Evolutionary conservation across 805 yeast species (phyloP).

Genomic region (Yarrowia sp.): DNA sequence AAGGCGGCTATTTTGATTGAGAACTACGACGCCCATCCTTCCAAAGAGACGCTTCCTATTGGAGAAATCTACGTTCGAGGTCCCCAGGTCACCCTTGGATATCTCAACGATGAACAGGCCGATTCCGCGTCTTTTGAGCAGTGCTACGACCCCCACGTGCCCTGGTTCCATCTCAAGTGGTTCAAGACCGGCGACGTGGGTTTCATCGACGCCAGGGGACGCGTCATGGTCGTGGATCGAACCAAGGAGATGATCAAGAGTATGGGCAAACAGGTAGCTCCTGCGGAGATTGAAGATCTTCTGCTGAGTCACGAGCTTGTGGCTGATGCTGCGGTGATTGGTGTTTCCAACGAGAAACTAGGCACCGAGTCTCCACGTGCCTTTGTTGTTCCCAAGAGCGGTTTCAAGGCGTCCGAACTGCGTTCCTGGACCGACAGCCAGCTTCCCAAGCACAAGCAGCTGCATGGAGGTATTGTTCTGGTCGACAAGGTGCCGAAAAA

Average conservation of each 20-base stretch:
- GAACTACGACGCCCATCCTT: background rate
- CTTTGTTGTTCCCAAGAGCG: constrained; percentile 45
- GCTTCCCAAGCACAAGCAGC: constrained; percentile 51
- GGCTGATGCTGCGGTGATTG: constrained; percentile 89
- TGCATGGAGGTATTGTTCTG: constrained; percentile 62
- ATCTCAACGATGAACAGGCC: constrained; percentile 59
- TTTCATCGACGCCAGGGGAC: constrained; percentile 54
- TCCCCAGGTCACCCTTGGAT: constrained; percentile 60
- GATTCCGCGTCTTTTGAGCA: constrained; percentile 56
- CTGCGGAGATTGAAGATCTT: constrained; percentile 94
- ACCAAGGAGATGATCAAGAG: constrained; percentile 52
- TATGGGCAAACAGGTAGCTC: constrained; percentile 80
- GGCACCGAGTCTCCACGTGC: constrained; percentile 68
- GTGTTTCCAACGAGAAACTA: constrained; percentile 65
- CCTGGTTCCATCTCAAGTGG: constrained; percentile 50
- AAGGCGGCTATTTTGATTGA: constrained; percentile 30
- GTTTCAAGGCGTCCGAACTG: background rate
- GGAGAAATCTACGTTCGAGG: constrained; percentile 65
- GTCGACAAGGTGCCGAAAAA: constrained; percentile 90
- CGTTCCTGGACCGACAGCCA: constrained; percentile 49
- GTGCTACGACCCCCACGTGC: constrained; percentile 40
- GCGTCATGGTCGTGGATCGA: constrained; percentile 55
- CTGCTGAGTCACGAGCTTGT: constrained; percentile 76
- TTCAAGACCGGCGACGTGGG: constrained; percentile 68
- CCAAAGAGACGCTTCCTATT: constrained; percentile 37